Percentiles rank a stretch among this genome's conserved stretches.
phyloP scores from a whole-genome alignment of 78 protist genomes.

The Dictyostelium purpureum region DNA sequence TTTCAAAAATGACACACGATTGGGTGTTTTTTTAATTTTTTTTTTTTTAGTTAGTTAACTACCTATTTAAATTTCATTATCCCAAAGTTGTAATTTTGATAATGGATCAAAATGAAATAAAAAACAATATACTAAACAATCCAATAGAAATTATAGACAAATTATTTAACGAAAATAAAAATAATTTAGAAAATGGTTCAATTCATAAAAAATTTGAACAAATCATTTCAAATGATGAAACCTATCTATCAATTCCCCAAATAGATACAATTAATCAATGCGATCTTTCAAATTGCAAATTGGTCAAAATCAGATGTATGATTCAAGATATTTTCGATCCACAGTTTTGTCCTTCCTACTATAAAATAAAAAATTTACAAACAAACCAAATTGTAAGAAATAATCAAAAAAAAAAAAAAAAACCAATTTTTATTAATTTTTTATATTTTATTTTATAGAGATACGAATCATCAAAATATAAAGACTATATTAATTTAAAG shows the following conservation, averaged over 20 bases:
- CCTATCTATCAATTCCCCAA: neutral
- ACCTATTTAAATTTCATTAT: too few relatives aligned
- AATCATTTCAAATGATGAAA: neutral
- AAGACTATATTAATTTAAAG: neutral
- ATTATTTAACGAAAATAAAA: neutral
- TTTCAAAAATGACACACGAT: too few relatives aligned
- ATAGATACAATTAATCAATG: constrained; percentile 9
- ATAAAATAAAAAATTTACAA: constrained; percentile 19
- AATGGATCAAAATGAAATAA: too few relatives aligned
- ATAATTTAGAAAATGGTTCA: neutral
- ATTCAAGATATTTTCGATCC: constrained; percentile 68
- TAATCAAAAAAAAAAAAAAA: neutral
- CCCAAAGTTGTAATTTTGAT: too few relatives aligned
- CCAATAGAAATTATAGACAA: neutral
- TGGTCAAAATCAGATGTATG: constrained; percentile 49
- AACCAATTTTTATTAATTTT: neutral
- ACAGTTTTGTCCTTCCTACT: constrained; percentile 20
- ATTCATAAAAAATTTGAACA: constrained; percentile 5
- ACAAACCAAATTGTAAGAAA: constrained; percentile 29
- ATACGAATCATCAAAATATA: constrained; percentile 40
- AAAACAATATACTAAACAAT: neutral
- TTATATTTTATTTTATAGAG: neutral
- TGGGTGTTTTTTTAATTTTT: too few relatives aligned
- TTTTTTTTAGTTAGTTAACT: too few relatives aligned
- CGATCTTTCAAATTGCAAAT: constrained; percentile 20